These are phyloP conservation scores for Candida morakotiae DNA, from an alignment of 805 yeast genomes.

Conservation along the genomic window DNA sequence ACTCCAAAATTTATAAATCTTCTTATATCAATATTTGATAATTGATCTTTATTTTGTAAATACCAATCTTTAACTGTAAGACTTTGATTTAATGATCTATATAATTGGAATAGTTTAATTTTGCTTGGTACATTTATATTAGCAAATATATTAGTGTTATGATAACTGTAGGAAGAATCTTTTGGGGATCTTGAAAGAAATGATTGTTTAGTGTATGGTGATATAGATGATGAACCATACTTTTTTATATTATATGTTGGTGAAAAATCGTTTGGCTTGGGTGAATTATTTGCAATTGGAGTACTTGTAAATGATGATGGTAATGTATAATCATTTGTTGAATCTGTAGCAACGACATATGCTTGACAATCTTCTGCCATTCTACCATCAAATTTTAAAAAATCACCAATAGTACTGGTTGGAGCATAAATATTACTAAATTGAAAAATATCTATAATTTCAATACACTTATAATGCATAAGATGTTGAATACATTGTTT, in stretches of 20 bases:
- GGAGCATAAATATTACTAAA: conserved; percentile 87
- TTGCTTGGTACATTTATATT: conserved; percentile 50
- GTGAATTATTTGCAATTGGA: conserved; percentile 2
- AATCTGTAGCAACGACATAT: conserved; percentile 55
- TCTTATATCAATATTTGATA: conserved; percentile 73
- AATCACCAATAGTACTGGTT: conserved; percentile 68
- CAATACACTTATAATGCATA: conserved; percentile 82
- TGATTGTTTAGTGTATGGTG: conserved; percentile 12
- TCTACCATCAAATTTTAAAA: conserved; percentile 50
- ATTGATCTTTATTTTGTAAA: conserved; percentile 51
- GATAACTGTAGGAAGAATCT: background rate
- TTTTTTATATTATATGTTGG: conserved; percentile 5
- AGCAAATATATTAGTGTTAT: conserved; percentile 5
- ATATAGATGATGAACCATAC: conserved; percentile 6
- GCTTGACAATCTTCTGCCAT: conserved; percentile 83
- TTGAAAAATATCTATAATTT: conserved; percentile 82
- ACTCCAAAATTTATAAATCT: conserved; percentile 86
- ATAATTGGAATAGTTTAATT: conserved; percentile 65
- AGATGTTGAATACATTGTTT: conserved; percentile 87
- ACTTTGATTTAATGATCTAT: conserved; percentile 75
- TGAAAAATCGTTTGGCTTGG: background rate
- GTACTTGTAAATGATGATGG: conserved; percentile 19
- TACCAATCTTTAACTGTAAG: conserved; percentile 80
- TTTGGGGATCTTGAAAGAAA: conserved; percentile 9
- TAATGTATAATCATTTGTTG: conserved; percentile 8